Evolutionary conservation across 1,139 yeast genomes (phyloP).

Genomic region (Lodderomyces orthopsilosis): DNA sequence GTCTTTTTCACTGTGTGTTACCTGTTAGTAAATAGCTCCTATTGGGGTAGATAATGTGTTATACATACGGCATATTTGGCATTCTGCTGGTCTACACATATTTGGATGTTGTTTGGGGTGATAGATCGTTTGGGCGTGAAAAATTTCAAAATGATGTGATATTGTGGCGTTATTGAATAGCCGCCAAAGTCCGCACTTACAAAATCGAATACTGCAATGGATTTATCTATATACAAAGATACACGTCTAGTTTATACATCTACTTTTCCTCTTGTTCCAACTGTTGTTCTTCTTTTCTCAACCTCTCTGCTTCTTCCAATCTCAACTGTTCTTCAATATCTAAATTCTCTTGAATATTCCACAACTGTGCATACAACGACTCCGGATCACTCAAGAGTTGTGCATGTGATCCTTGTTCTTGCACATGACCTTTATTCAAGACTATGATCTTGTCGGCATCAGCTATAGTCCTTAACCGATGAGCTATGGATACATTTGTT

Average conservation of each 20-base stretch:
- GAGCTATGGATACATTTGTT: slow-evolving; percentile 92
- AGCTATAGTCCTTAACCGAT: slow-evolving; percentile 87
- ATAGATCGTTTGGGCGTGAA: not conserved
- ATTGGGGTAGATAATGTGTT: no score
- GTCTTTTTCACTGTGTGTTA: slow-evolving; percentile 23
- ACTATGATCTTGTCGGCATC: slow-evolving; percentile 94
- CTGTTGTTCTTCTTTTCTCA: slow-evolving; percentile 2
- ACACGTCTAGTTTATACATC: not conserved
- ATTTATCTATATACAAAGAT: not conserved
- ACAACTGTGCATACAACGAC: slow-evolving; percentile 72
- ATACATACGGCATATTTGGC: slow-evolving; percentile 18
- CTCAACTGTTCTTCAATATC: slow-evolving; percentile 39
- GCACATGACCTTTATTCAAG: slow-evolving; percentile 70
- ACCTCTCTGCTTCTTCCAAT: slow-evolving; percentile 11
- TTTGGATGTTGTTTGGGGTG: not conserved
- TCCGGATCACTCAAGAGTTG: slow-evolving; percentile 50
- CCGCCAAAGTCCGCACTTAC: not conserved
- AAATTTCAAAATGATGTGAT: not conserved
- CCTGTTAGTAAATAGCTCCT: slow-evolving; percentile 1
- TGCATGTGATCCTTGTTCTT: slow-evolving; percentile 83
- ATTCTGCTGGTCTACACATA: slow-evolving; percentile 23
- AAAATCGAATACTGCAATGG: not conserved
- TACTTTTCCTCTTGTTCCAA: not conserved
- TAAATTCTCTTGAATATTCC: slow-evolving; percentile 89
- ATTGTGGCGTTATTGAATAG: slow-evolving; percentile 1